phyloP scores from a whole-genome alignment of 345 rosid species.

The Mallotus nudiflorus region DNA sequence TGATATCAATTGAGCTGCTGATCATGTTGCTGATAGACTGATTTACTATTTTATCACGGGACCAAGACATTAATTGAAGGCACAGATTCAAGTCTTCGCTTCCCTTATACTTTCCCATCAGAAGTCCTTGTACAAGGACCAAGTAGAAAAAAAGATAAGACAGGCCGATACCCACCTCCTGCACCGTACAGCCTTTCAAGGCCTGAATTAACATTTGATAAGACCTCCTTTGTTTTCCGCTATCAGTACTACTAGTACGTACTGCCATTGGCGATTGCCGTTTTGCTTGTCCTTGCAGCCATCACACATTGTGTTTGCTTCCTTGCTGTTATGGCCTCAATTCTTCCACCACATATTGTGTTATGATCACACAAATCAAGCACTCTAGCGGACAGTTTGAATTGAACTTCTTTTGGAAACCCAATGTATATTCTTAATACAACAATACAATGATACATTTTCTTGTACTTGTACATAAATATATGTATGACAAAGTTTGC shows the following conservation, averaged over 20 bases:
- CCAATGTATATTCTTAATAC: too few relatives aligned
- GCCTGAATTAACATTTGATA: neutral
- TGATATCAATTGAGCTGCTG: neutral
- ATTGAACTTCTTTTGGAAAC: too few relatives aligned
- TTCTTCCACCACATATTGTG: neutral
- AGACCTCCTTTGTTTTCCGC: neutral
- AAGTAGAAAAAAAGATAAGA: too few relatives aligned
- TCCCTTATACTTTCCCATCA: too few relatives aligned
- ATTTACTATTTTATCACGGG: too few relatives aligned
- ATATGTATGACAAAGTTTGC: too few relatives aligned
- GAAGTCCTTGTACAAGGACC: too few relatives aligned
- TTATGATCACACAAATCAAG: slow-evolving; percentile 1
- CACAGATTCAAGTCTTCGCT: too few relatives aligned
- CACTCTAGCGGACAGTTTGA: neutral
- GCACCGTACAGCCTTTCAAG: neutral
- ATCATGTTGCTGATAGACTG: too few relatives aligned
- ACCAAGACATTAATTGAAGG: too few relatives aligned
- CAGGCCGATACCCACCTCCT: slow-evolving; percentile 1
- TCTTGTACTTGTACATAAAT: too few relatives aligned
- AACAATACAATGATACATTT: too few relatives aligned
- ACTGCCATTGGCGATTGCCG: neutral
- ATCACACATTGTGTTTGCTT: neutral
- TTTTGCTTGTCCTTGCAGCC: neutral
- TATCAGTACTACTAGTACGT: neutral
- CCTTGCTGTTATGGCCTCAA: neutral